phyloP scores from a whole-genome alignment of 2,329 filamentous ascomycete species.

The Biscogniauxia mediterranea region DNA sequence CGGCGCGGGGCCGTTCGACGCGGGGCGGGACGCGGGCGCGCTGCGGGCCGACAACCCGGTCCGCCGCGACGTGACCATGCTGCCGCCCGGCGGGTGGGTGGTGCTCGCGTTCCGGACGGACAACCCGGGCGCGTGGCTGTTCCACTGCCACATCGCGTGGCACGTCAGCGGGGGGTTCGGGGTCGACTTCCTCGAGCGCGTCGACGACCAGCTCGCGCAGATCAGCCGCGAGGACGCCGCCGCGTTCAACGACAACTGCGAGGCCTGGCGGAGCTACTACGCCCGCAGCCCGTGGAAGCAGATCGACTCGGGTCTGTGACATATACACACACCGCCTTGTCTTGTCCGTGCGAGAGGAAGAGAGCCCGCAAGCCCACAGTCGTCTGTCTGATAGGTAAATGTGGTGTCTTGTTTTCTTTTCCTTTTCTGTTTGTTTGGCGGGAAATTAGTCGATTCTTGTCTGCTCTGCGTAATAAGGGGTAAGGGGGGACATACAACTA shows the following conservation, averaged over 20 bases:
- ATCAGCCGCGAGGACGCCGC: conserved; percentile 11
- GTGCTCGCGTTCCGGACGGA: conserved; percentile 48
- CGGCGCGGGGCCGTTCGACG: conserved; percentile 16
- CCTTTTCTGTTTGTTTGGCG: too few relatives aligned
- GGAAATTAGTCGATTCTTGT: too few relatives aligned
- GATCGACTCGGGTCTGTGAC: conserved; percentile 14
- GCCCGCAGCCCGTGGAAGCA: background rate
- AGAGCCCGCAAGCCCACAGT: too few relatives aligned
- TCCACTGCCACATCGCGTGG: conserved; percentile 51
- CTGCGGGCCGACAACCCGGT: conserved; percentile 42
- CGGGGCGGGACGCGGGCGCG: conserved; percentile 22
- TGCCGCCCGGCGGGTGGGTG: conserved; percentile 43
- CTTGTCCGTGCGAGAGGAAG: too few relatives aligned
- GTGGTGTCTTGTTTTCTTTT: too few relatives aligned
- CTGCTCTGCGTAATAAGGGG: too few relatives aligned
- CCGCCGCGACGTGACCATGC: conserved; percentile 45
- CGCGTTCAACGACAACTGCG: conserved; percentile 17
- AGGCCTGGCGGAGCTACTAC: conserved; percentile 16
- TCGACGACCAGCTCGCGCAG: conserved; percentile 17
- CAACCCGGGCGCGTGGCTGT: conserved; percentile 49
- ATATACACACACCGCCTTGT: too few relatives aligned
- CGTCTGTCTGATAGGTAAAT: too few relatives aligned
- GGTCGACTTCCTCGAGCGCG: conserved; percentile 49
- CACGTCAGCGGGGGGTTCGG: conserved; percentile 48
- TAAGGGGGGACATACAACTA: too few relatives aligned